Evolutionary conservation across 108 stramenopile genomes (phyloP).

Genomic region (Fistulifera pelliculosa): DNA sequence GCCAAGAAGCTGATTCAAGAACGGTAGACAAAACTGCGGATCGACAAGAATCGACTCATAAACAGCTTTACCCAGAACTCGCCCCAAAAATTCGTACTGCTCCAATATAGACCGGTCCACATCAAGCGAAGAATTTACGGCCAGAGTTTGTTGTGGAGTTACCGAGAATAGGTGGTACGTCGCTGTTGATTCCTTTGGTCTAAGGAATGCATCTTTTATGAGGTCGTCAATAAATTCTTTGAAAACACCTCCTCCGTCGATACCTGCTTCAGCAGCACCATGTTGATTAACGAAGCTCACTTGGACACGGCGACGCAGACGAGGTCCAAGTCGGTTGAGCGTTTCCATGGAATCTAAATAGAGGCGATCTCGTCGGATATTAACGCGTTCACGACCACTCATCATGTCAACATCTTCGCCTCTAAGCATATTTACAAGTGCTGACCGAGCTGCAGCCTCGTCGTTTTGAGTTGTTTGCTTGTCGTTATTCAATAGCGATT

Average conservation of each 20-base stretch:
- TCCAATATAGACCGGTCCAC: constrained; percentile 24
- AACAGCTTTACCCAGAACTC: constrained; percentile 93
- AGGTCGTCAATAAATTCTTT: constrained; percentile 89
- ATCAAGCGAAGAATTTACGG: constrained; percentile 43
- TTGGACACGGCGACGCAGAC: constrained; percentile 78
- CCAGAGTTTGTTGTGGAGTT: constrained; percentile 58
- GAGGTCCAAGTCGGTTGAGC: constrained; percentile 47
- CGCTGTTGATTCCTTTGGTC: constrained; percentile 8
- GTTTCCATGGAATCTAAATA: constrained; percentile 71
- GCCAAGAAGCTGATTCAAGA: constrained; percentile 82
- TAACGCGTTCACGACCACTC: constrained; percentile 46
- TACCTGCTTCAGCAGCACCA: constrained; percentile 93
- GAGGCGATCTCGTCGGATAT: constrained; percentile 57
- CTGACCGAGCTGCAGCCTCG: constrained; percentile 11
- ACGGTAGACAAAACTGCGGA: constrained; percentile 80
- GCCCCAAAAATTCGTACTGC: constrained; percentile 89
- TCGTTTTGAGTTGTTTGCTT: constrained; percentile 47
- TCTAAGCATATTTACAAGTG: constrained; percentile 27
- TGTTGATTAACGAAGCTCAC: constrained; percentile 91
- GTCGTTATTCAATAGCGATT: constrained; percentile 59
- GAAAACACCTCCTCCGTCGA: constrained; percentile 98
- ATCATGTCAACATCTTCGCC: constrained; percentile 21
- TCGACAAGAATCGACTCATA: constrained; percentile 91
- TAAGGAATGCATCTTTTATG: constrained; percentile 70
- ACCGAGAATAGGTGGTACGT: constrained; percentile 43